These are phyloP conservation scores for Termitomyces sp. DNA, from an alignment of 768 basidiomycete genomes.

Conservation along the genomic window DNA sequence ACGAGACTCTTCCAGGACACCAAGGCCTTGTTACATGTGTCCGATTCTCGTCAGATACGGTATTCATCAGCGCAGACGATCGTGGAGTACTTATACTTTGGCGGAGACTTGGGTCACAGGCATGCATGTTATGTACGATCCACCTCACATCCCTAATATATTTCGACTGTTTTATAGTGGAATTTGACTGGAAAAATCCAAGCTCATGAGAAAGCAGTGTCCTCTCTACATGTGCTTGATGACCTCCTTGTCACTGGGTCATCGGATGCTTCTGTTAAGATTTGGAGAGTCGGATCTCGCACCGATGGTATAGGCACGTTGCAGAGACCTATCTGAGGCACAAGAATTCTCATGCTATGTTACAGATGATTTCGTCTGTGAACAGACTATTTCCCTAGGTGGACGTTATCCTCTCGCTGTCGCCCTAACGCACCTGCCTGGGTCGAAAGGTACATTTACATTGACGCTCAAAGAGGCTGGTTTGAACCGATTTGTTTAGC, in stretches of 20 bases:
- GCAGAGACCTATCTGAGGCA: not conserved
- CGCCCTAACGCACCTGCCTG: slow-evolving; percentile 58
- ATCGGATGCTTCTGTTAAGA: slow-evolving; percentile 74
- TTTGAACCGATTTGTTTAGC: slow-evolving; percentile 25
- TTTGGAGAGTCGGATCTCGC: slow-evolving; percentile 49
- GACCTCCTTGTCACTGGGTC: slow-evolving; percentile 66
- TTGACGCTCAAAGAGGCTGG: not conserved
- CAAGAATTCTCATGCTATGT: slow-evolving; percentile 1
- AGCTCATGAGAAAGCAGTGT: slow-evolving; percentile 68
- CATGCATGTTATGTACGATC: slow-evolving; percentile 24
- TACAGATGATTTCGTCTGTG: slow-evolving; percentile 31
- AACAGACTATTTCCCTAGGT: slow-evolving; percentile 57
- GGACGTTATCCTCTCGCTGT: slow-evolving; percentile 75
- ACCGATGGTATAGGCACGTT: slow-evolving; percentile 26
- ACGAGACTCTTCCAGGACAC: slow-evolving; percentile 72
- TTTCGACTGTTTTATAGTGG: slow-evolving; percentile 27
- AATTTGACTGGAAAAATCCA: slow-evolving; percentile 30
- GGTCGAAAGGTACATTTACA: slow-evolving; percentile 47
- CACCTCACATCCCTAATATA: slow-evolving; percentile 1
- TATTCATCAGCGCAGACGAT: slow-evolving; percentile 72
- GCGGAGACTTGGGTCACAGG: slow-evolving; percentile 39
- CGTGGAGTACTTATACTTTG: slow-evolving; percentile 64
- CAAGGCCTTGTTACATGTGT: slow-evolving; percentile 70
- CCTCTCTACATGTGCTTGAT: slow-evolving; percentile 51
- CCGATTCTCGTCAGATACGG: slow-evolving; percentile 49